Base-by-base conservation (phyloP, 495 filamentous ascomycete species). In the Tuber indicum region DNA sequence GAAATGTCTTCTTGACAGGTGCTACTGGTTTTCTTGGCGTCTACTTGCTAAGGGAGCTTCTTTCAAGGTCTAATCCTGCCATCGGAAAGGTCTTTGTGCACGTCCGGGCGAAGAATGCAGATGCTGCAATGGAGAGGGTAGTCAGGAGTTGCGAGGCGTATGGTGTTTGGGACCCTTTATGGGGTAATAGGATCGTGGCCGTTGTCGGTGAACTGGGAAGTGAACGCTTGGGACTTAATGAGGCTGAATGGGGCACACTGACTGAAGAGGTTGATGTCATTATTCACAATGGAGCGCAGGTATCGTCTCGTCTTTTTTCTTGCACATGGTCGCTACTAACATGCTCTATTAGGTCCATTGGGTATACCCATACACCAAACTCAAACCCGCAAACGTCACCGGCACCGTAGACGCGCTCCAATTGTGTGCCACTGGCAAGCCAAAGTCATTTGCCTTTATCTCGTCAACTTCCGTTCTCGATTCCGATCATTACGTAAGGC, bases 21-120 rank as follows among this genome's bases (percentile, higher is more conserved):
- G 93, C 92, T 0, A 98, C 96, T 46, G 95, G 95, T 14, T 98
- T 97, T 86, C 84, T 98, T 10, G 96, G 96, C 39, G 90, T 92
- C 0, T 94, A 92, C 77, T 88, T 98, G 39, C 86, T 98, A 10
- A 87, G 86, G 26, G 93, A 97, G 44, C 84, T 97, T 16, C 87
- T 97, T 0, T 86, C 87, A 19, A 87, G 92, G 49, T 86, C 85
- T 45, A 83, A 86, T 1, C 88, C 87, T n/a, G 84, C 81, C 5
- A 85, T 90, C 8, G 71, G 72, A 44, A 91, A 89, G 82, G 88
- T 97, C n/a, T 88, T 96, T 71, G 89, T 90, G 4, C 91, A 93
- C 74, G 92, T 98, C 8, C 91, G 95, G 19, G 91, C 88, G 32
- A 85, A 86, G 84, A 89, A 89, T 81, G 75, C 85, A 1, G 69